Percentiles rank a stretch among this genome's conserved stretches.
phyloP scores from a whole-genome alignment of 2,329 filamentous ascomycete genomes.

The Lasiodiplodia gonubiensis region DNA sequence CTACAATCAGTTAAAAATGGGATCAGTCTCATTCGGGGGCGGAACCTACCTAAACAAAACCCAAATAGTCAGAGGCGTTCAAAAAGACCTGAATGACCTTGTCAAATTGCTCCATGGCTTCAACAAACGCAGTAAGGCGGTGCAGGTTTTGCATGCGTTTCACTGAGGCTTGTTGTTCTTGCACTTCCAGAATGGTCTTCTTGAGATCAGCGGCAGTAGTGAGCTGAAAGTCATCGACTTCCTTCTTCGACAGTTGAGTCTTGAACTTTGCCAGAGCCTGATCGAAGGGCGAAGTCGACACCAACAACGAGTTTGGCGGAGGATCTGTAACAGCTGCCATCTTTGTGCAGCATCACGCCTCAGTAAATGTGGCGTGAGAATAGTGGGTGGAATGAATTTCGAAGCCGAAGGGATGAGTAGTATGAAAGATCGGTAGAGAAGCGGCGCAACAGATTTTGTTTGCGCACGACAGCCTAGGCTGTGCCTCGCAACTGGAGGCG shows the following conservation, averaged over 20 bases:
- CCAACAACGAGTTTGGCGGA: not conserved
- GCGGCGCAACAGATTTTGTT: no score
- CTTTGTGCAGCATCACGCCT: not conserved
- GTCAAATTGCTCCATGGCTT: constrained; percentile 47
- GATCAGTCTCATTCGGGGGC: no score
- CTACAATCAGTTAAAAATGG: not conserved
- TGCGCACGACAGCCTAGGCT: no score
- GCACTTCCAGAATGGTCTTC: constrained; percentile 35
- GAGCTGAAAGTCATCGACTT: constrained; percentile 28
- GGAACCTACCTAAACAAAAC: constrained; percentile 40
- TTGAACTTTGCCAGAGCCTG: constrained; percentile 23
- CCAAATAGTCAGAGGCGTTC: constrained; percentile 40
- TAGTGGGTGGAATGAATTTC: no score
- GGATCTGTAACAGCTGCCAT: not conserved
- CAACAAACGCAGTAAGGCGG: constrained; percentile 31
- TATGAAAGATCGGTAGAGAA: no score
- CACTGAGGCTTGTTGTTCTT: constrained; percentile 37
- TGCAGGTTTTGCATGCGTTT: constrained; percentile 38
- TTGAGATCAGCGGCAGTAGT: constrained; percentile 35
- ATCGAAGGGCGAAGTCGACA: not conserved
- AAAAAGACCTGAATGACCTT: constrained; percentile 46
- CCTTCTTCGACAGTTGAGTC: constrained; percentile 23
- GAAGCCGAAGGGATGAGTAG: no score
- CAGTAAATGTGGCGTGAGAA: no score
- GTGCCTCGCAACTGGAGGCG: no score